Percentiles rank a stretch among this genome's conserved stretches.
phyloP scores from a whole-genome alignment of 805 yeast genomes.

The Yamadazyma laniorum region DNA sequence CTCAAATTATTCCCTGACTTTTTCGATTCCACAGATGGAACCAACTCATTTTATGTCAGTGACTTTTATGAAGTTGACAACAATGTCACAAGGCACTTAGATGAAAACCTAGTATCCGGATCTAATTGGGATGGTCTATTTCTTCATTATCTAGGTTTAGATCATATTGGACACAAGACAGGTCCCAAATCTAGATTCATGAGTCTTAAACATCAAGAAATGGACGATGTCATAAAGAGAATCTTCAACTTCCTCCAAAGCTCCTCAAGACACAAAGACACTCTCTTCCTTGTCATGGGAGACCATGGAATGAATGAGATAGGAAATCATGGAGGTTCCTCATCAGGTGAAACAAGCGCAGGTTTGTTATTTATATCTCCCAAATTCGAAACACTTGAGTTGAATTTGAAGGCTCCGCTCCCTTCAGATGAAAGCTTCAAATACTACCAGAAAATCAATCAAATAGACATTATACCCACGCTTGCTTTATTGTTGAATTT shows the following conservation, averaged over 20 bases:
- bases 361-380: conserved; percentile 72
- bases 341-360: conserved; percentile 87
- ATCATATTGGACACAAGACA: conserved; percentile 97
- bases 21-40: conserved; percentile 74
- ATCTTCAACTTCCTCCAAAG: conserved; percentile 40
- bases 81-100: conserved; percentile 88
- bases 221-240: conserved; percentile 65
- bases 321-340: conserved; percentile 97
- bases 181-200: conserved; percentile 82
- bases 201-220: conserved; percentile 79
- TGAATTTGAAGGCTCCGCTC: conserved; percentile 36
- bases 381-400: conserved; percentile 38
- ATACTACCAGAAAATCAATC: conserved; percentile 56
- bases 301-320: conserved; percentile 97
- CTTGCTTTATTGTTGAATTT: conserved; percentile 58
- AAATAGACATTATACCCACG: conserved; percentile 74
- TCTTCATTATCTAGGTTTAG: conserved; percentile 88
- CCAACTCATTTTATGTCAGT: conserved; percentile 89
- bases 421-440: conserved; percentile 42
- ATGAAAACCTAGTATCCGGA: conserved; percentile 47
- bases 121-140: conserved; percentile 79
- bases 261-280: conserved; percentile 26
- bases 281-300: conserved; percentile 76
- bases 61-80: conserved; percentile 93
- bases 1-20: conserved; percentile 64